Conservation (phyloP, 805 yeast species). For the Zygosaccharomyces lentus region DNA sequence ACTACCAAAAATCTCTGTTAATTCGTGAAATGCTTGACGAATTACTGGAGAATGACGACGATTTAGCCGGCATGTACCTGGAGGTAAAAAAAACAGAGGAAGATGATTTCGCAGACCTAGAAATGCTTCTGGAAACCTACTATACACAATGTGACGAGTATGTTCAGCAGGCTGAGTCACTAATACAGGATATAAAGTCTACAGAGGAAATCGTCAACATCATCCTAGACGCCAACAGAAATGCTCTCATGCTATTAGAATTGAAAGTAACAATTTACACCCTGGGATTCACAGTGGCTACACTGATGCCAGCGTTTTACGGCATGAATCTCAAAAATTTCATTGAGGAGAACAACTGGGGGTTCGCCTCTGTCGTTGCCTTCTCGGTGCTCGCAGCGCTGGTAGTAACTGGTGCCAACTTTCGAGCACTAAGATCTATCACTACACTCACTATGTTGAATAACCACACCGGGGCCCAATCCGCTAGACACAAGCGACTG, state of each 20-base stretch:
- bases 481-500: constrained; percentile 20
- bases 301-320: constrained; percentile 80
- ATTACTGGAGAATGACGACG: constrained; percentile 80
- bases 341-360: constrained; percentile 61
- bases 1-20: constrained; percentile 69
- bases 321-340: constrained; percentile 83
- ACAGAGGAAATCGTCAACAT: constrained; percentile 93
- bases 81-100: constrained; percentile 39
- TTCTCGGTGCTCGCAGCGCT: constrained; percentile 52
- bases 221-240: constrained; percentile 85
- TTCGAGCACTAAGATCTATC: constrained; percentile 53
- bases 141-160: constrained; percentile 90
- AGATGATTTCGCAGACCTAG: constrained; percentile 64
- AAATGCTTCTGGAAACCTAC: constrained; percentile 82
- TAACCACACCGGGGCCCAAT: constrained; percentile 30
- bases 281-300: constrained; percentile 78
- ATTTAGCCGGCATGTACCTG: constrained; percentile 72
- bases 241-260: constrained; percentile 82
- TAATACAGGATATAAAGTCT: constrained; percentile 76
- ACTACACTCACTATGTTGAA: constrained; percentile 63
- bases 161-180: constrained; percentile 83
- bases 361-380: constrained; percentile 55
- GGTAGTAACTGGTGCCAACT: constrained; percentile 51
- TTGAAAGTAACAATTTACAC: constrained; percentile 80
- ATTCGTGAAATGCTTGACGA: constrained; percentile 82